Evolutionary conservation across 306 rosid genomes (phyloP), one percentile per base, ranked within the genome.

Genomic region (Ochetophila trinervis): DNA sequence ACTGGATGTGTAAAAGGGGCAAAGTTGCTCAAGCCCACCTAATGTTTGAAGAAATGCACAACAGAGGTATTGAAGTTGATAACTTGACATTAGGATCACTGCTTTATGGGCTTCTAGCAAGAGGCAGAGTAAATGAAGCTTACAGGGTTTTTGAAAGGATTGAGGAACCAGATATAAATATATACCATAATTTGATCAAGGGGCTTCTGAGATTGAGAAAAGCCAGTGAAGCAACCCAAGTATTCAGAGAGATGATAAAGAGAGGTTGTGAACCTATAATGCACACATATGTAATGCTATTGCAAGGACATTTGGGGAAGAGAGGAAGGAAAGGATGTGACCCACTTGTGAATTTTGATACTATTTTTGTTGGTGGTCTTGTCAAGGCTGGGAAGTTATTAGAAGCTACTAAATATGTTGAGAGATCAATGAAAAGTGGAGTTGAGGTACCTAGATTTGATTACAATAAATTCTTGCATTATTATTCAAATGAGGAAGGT

Each of bases 361-460:
- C 86, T 54, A 89, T 92, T 63, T 91, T 91, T 67, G 94, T 91
- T 69, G 97, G 97, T 27, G 86, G 87, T 45, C 65, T 78, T 76
- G 79, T 78, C 9, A 78, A 82, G 69, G 66, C 58, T 21, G 87
- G 69, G 59, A 75, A 82, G 69, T 68, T 60, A 49, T 40, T 79
- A 62, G 95, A 92, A 68, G 90, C 92, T 36, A 75, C 77, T 5
- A 89, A 92, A 86, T 92, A 81, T 69, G 95, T 87, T 60, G 96
- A 92, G 84, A 92, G 96, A 80, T 48, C 72, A 50, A 69, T 77
- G 74, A 65, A 82, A 47, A 77, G 84, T 63, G 96, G 95, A 48
- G 73, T 87, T 62, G 95, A 92, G 80, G 93, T 92, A 14, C 98
- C 93, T 11, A 92, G 90, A 66, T 92, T 89, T 66, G 89, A 92